A percentile compares a stretch with the other conserved stretches of the same genome.
Evolutionary conservation across 2,329 filamentous ascomycete species (phyloP).

Genomic region (Colletotrichum melonis): DNA sequence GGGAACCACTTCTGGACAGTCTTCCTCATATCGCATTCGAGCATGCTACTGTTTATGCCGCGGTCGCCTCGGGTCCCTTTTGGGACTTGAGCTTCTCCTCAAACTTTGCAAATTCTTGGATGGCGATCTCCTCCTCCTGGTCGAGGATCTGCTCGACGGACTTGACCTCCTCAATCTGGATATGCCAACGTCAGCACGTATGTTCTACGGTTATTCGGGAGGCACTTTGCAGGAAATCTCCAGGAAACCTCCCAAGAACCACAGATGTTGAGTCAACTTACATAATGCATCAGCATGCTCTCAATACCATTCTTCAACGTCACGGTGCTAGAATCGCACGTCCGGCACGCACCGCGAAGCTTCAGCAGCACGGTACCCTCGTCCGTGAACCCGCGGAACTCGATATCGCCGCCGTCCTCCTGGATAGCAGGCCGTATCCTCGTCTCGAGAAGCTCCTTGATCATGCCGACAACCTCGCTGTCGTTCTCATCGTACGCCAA

Average conservation of each 20-base stretch:
- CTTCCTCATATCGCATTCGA: background rate
- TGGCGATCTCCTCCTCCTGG: conserved; percentile 88
- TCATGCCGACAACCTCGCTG: conserved; percentile 95
- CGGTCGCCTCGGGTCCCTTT: conserved; percentile 49
- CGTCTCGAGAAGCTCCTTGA: conserved; percentile 96
- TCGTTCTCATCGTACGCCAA: conserved; percentile 90
- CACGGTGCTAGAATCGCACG: conserved; percentile 96
- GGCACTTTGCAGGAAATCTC: too few relatives aligned
- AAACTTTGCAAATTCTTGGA: conserved; percentile 92
- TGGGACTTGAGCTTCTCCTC: conserved; percentile 81
- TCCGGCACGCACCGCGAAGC: conserved; percentile 91
- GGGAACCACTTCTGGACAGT: background rate
- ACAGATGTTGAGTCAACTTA: conserved; percentile 58
- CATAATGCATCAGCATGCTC: conserved; percentile 97
- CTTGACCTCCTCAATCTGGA: conserved; percentile 92
- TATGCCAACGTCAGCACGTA: conserved; percentile 42
- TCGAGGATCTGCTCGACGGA: conserved; percentile 92
- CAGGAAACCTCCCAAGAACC: too few relatives aligned
- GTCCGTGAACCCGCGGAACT: conserved; percentile 89
- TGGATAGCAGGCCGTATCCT: conserved; percentile 95
- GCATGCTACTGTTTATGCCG: background rate
- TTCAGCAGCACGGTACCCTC: conserved; percentile 84
- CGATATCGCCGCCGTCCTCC: conserved; percentile 97
- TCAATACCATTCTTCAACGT: conserved; percentile 98
- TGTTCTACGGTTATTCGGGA: too few relatives aligned